Evolutionary conservation across 129 eudicot species (phyloP), one percentile per base, ranked within the genome.

Genomic region (Escallonia rubra): DNA sequence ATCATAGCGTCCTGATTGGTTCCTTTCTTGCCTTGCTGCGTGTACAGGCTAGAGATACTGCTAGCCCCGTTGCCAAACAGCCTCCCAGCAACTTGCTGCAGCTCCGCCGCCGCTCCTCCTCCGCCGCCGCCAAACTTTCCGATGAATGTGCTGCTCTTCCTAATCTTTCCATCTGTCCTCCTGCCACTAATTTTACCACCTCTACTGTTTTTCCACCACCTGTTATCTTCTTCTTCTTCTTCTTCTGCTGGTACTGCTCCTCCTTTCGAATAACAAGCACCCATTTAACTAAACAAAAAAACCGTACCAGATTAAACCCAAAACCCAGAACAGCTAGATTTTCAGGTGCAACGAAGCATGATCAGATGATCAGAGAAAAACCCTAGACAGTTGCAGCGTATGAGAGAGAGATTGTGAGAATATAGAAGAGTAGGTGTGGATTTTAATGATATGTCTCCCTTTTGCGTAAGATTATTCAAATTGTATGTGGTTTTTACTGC

Each of bases 1-100:
- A 91, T 85, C 97, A 91, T 91, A 42, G 97, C 97, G 41, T 91
- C 97, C 57, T 91, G 97, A 79, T 91, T 91, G 9, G 93, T 85
- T 40, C 97, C 97, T 75, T 91, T 91, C 74, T 83, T 91, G 14
- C 97, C 97, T 62, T 91, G 97, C 82, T 87, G 97, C 6, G 97
- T 91, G 59, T 82, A 71, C 62, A 91, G 79, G 70, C 90, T 63
- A 3, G 96, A 91, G 38, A 76, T 57, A 15, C 74, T 61, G 61
- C 67, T 81, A 0, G 93, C 74, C 72, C 97, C 96, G 72, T 87
- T 91, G 4, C 74, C 81, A 41, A 67, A 67, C 44, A 91, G 59
- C 74, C 96, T 74, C 16, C 97, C 96, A 4, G 90, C 82, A 64
- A 79, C 73, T 53, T 80, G 91, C 47, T 67, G 85, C 61, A 84